These are phyloP conservation scores for Yamadazyma sp. DNA, from an alignment of 1,139 yeast genomes.

Conservation along the genomic window DNA sequence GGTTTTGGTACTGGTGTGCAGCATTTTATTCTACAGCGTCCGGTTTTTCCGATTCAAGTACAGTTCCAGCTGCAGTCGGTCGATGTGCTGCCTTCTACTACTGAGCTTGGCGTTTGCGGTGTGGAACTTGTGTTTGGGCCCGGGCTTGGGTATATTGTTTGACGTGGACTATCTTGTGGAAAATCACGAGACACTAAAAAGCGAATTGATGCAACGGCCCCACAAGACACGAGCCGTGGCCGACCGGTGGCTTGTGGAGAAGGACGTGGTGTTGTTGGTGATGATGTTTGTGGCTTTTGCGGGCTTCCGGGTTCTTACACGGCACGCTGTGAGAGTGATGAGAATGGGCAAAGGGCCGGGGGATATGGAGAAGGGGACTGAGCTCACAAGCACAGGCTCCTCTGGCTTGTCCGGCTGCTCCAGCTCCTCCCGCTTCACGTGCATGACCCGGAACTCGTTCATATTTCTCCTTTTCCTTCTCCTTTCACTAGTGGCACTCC, in stretches of 20 bases:
- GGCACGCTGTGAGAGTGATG: neutral
- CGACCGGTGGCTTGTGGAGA: neutral
- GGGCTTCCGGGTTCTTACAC: neutral
- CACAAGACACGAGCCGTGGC: neutral
- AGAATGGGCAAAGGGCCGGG: neutral
- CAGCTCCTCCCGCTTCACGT: neutral
- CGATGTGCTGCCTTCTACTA: neutral
- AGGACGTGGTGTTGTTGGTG: slow-evolving; percentile 1
- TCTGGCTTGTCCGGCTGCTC: neutral
- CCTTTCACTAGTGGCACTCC: slow-evolving; percentile 14
- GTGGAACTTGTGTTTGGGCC: neutral
- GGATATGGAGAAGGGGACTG: neutral
- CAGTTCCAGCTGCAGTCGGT: neutral
- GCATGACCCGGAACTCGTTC: neutral
- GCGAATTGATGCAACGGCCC: neutral
- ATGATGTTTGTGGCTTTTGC: neutral
- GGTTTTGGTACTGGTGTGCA: neutral
- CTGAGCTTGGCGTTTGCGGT: neutral
- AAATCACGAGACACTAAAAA: neutral
- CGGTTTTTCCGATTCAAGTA: neutral
- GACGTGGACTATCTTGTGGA: neutral
- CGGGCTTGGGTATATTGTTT: neutral
- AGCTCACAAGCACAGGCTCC: neutral
- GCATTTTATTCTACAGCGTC: neutral
- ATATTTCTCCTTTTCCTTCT: neutral